Evolutionary conservation across 2,329 filamentous ascomycete species (phyloP).

Genomic region (Fusarium tupiense): DNA sequence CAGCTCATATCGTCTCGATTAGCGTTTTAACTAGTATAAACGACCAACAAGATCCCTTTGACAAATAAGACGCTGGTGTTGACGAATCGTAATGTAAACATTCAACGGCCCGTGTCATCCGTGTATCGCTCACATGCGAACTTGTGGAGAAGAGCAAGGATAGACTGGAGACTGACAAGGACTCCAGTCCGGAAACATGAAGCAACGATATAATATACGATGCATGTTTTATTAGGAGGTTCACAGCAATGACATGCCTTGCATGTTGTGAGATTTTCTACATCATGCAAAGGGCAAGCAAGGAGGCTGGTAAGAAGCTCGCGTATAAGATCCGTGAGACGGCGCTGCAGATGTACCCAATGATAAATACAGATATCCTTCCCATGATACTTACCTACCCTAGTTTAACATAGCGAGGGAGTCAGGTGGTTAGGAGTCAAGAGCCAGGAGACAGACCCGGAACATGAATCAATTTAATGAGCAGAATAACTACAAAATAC

Average conservation of each 20-base stretch:
- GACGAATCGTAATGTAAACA: conserved; percentile 11
- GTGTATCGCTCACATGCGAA: not conserved
- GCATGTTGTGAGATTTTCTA: not conserved
- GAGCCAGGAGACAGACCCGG: not conserved
- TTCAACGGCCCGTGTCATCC: conserved; percentile 11
- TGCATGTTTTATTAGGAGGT: conserved; percentile 31
- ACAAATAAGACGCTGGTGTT: conserved; percentile 7
- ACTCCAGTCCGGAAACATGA: not conserved
- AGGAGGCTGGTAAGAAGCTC: not conserved
- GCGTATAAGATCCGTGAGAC: conserved; percentile 1
- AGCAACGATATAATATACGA: not conserved
- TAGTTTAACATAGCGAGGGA: not conserved
- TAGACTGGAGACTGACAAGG: not conserved
- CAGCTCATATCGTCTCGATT: not conserved
- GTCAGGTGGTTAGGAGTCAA: not conserved
- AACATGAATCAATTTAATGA: not conserved
- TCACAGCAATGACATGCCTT: not conserved
- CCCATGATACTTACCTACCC: no score
- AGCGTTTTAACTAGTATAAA: not conserved
- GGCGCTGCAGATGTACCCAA: not conserved
- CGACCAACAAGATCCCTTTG: not conserved
- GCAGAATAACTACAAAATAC: not conserved
- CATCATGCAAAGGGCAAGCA: not conserved
- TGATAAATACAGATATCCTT: not conserved
- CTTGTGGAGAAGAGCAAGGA: conserved; percentile 5